A percentile compares a stretch with the other conserved stretches of the same genome.
These are phyloP conservation scores for Fraxinus anomala DNA, from an alignment of 257 asterid species.

Conservation along the genomic window DNA sequence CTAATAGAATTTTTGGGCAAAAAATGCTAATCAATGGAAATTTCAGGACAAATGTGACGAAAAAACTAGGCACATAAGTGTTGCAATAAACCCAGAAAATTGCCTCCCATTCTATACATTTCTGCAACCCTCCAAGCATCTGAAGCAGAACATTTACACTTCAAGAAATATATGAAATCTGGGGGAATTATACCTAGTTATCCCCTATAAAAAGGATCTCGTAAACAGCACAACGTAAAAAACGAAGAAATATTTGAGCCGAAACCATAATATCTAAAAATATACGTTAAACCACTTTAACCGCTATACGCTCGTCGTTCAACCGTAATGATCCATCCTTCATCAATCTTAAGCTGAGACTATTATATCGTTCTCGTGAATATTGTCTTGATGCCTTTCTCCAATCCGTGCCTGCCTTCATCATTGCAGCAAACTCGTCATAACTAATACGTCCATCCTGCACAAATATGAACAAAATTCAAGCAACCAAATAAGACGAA, in stretches of 20 bases:
- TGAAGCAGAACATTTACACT: not conserved
- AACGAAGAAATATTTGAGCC: not conserved
- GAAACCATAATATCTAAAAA: not conserved
- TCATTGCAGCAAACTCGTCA: constrained; percentile 62
- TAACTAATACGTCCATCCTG: constrained; percentile 76
- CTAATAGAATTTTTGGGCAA: not conserved
- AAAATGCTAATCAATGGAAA: not conserved
- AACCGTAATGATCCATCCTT: constrained; percentile 41
- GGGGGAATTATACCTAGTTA: not conserved
- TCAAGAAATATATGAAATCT: constrained; percentile 10
- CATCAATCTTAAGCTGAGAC: constrained; percentile 57
- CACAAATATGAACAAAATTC: not conserved
- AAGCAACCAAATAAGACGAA: not conserved
- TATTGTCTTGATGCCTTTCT: constrained; percentile 71
- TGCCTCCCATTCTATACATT: constrained; percentile 4
- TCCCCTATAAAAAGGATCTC: constrained; percentile 16
- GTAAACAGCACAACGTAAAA: not conserved
- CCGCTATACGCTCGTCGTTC: constrained; percentile 32
- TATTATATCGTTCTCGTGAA: constrained; percentile 65
- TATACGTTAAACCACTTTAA: not conserved
- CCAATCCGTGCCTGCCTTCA: constrained; percentile 75
- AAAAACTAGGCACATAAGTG: not conserved
- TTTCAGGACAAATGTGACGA: not conserved
- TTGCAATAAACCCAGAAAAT: not conserved
- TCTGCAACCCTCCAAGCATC: constrained; percentile 1